phyloP scores from a whole-genome alignment of 768 basidiomycete species.

The Amanita rubescens region DNA sequence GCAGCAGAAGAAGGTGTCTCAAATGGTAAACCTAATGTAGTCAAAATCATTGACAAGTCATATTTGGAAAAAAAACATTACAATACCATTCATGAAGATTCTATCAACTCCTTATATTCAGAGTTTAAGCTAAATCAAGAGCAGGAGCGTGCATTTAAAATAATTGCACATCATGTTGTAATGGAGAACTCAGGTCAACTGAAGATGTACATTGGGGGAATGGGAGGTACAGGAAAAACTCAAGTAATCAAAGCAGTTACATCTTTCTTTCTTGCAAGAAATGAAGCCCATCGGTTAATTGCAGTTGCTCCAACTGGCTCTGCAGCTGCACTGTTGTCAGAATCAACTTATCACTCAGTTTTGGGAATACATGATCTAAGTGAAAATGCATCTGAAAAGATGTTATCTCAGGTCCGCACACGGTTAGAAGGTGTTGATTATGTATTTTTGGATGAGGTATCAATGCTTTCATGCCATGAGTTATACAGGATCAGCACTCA shows the following conservation, averaged over 20 bases:
- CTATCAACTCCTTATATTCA: slow-evolving; percentile 2
- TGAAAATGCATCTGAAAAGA: too few relatives aligned
- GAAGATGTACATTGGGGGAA: slow-evolving; percentile 20
- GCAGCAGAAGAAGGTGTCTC: not conserved
- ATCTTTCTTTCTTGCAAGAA: slow-evolving; percentile 14
- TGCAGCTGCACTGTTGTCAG: too few relatives aligned
- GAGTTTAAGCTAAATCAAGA: slow-evolving; percentile 15
- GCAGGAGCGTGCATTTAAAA: too few relatives aligned
- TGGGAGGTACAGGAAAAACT: too few relatives aligned
- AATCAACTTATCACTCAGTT: too few relatives aligned
- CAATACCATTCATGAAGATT: not conserved
- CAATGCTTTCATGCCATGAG: slow-evolving; percentile 24
- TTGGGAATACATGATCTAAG: slow-evolving; percentile 7
- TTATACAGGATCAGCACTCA: slow-evolving; percentile 18
- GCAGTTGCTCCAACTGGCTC: slow-evolving; percentile 20
- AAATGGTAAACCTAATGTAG: not conserved
- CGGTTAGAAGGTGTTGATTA: slow-evolving; percentile 20
- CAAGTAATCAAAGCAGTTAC: slow-evolving; percentile 14
- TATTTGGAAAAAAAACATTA: too few relatives aligned
- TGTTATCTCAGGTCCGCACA: too few relatives aligned
- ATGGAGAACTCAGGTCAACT: slow-evolving; percentile 11
- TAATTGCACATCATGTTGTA: too few relatives aligned
- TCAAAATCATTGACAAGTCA: too few relatives aligned
- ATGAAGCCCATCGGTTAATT: slow-evolving; percentile 12
- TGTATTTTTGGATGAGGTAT: slow-evolving; percentile 29